Evolutionary conservation across 2,329 filamentous ascomycete genomes (phyloP).

Genomic region (Monilinia aucupariae): DNA sequence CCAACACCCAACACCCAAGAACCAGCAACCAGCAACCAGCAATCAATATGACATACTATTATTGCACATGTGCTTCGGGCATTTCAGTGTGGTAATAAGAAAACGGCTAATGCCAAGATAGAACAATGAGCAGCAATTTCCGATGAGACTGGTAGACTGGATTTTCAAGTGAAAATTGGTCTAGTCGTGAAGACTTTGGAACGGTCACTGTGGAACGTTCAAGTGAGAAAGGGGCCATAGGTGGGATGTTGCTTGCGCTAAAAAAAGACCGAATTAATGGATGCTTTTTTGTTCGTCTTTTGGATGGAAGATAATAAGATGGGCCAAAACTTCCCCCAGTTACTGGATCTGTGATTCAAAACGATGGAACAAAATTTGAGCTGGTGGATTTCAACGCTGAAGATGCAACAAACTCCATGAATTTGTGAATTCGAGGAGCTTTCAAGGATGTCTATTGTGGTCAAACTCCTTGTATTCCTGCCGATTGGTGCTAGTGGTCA

Average conservation of each 20-base stretch:
- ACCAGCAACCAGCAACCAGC: too few relatives aligned
- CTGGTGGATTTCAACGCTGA: not conserved
- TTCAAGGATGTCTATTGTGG: not conserved
- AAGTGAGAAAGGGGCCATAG: not conserved
- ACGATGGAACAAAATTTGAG: not conserved
- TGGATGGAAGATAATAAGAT: too few relatives aligned
- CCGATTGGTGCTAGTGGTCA: not conserved
- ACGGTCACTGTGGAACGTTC: not conserved
- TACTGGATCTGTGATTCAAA: not conserved
- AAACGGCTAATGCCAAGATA: not conserved
- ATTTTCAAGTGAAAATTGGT: not conserved
- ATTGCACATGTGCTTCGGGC: not conserved
- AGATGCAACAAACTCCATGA: not conserved
- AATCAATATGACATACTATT: too few relatives aligned
- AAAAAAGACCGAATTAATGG: not conserved
- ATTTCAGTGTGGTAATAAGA: not conserved
- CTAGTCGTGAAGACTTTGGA: not conserved
- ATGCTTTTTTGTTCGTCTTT: not conserved
- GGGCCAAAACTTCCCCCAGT: not conserved
- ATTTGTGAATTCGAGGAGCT: not conserved
- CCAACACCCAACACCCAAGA: not conserved
- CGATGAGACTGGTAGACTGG: not conserved
- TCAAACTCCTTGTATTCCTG: not conserved
- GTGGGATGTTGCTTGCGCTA: not conserved
- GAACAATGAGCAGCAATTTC: not conserved